Evolutionary conservation across 495 filamentous ascomycete species (phyloP), one percentile per base, ranked within the genome.

Genomic region (Penicillium lividum): DNA sequence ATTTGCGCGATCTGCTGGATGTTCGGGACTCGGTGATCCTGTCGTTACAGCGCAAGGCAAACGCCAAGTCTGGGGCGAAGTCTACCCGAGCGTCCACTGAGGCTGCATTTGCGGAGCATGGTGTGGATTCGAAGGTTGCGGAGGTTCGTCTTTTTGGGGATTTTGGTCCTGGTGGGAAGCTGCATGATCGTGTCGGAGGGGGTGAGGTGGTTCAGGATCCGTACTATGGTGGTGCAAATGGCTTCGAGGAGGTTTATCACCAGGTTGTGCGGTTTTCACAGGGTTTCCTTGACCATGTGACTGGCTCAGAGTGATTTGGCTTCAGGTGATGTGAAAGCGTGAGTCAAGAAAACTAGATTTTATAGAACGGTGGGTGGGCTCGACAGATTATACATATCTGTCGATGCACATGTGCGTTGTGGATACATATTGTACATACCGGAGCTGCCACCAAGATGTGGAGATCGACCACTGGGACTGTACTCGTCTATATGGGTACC

Each of bases 131-230:
- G 15, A 71, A 77, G 59, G 64, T 82, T 45, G 78, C 78, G 0
- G 77, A 80, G 57, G 82, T 97, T 42, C 87, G 88, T 69, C 73
- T 98, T 31, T 97, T 96, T 73, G 94, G 94, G 29, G 86, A 92
- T 62, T 96, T 88, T 71, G 86, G 86, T 0, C 53, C 65, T 1
- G 86, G 86, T 46, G 86, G 92, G 45, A 79, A 82, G 58, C 79
- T 97, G 52, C 77, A 82, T 58, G 91, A 93, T 65, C 92, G 77
- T 60, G 80, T 86, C 31, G 87, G 82, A 10, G 82, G 81, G 2
- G 88, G 88, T 34, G 86, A 94, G 67, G 82, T 86, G 42, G 86
- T 97, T n/a, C 76, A 82, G 59, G 94, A 98, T 67, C 94, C 94
- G 8, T 98, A 98, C 68, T 97, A 98, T 75, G 91, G 90, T 8